phyloP scores from a whole-genome alignment of 306 rosid species.

The Prunus fruticosa region DNA sequence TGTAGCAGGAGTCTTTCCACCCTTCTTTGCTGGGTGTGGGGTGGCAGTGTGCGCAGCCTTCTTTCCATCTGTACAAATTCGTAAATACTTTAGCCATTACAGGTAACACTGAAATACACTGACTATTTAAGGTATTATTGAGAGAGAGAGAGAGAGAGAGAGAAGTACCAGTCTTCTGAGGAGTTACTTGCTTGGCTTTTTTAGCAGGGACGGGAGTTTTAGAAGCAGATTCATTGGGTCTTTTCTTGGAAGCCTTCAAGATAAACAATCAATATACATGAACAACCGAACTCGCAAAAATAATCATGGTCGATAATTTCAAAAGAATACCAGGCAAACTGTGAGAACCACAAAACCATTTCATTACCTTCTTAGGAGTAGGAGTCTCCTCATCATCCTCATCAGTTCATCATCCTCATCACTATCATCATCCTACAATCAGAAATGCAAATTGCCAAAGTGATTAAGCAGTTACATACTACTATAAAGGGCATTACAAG shows the following conservation, averaged over 20 bases:
- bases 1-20: constrained; percentile 47
- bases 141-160: not conserved
- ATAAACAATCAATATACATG: not conserved
- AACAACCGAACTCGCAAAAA: not conserved
- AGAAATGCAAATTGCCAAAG: not conserved
- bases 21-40: constrained; percentile 80
- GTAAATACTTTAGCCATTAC: not conserved
- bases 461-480: not conserved
- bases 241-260: constrained; percentile 60
- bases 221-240: constrained; percentile 52
- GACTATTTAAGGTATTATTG: not conserved
- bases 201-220: constrained; percentile 68
- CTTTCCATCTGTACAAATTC: constrained; percentile 49
- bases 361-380: constrained; percentile 55
- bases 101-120: not conserved
- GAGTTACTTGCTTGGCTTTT: constrained; percentile 61
- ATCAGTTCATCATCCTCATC: constrained; percentile 40
- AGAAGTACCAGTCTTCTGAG: constrained; percentile 80
- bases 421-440: constrained; percentile 43
- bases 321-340: not conserved
- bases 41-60: constrained; percentile 65
- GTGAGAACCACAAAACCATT: not conserved
- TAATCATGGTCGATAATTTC: not conserved
- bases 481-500: not conserved
- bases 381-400: constrained; percentile 55